Conservation (phyloP, 768 basidiomycete species). For the Albatrellus ellisii region DNA sequence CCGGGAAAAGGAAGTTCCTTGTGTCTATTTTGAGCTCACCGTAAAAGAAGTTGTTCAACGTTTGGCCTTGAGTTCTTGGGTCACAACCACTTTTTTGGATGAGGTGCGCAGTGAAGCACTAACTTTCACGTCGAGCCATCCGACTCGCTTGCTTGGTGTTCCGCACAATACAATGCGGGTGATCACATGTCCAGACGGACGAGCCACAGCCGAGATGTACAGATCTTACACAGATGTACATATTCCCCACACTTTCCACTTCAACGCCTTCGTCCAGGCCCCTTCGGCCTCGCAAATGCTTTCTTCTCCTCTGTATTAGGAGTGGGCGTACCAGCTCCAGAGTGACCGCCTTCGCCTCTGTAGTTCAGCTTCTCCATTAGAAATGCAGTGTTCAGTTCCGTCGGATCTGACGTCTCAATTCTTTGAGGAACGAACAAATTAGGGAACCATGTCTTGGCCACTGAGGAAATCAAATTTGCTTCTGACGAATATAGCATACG, state of each 20-base stretch:
- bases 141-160: neutral
- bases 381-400: conserved; percentile 53
- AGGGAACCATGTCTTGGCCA: conserved; percentile 39
- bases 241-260: conserved; percentile 11
- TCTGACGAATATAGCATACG: conserved; percentile 86
- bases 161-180: too few species aligned
- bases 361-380: conserved; percentile 46
- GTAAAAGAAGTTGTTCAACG: too few species aligned
- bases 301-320: conserved; percentile 23
- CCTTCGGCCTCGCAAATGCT: conserved; percentile 57
- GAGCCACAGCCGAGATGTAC: neutral
- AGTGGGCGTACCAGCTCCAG: conserved; percentile 14
- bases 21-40: too few species aligned
- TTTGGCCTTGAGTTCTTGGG: too few species aligned
- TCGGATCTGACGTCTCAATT: conserved; percentile 74
- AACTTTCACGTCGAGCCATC: too few species aligned
- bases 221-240: neutral
- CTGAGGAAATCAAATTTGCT: conserved; percentile 38
- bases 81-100: too few species aligned
- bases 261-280: conserved; percentile 43
- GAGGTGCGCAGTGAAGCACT: too few species aligned
- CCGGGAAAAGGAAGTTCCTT: too few species aligned
- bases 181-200: too few species aligned
- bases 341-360: conserved; percentile 8
- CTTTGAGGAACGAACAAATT: conserved; percentile 38